Evolutionary conservation across 306 rosid genomes (phyloP), one percentile per base, ranked within the genome.

Genomic region (Lathyrus oleraceus): DNA sequence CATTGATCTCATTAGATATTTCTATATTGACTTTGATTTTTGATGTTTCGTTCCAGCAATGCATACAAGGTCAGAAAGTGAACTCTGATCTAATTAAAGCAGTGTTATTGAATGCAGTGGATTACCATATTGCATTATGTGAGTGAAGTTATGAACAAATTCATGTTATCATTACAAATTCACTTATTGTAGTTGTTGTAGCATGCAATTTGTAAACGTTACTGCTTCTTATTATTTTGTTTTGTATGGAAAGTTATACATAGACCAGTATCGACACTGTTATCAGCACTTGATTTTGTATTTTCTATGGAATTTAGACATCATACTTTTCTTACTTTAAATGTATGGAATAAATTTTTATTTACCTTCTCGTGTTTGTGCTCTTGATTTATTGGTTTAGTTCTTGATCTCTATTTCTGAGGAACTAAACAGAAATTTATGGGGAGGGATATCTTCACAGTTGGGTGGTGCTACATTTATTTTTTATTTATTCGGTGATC

Each of bases 31-130:
- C 78, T 69, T 61, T 53, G 10, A 15, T 61, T 17, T 13, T 75
- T 67, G 48, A 39, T 30, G 42, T 57, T 84, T 59, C 65, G 61
- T 40, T 36, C 23, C 91, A 89, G 96, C 96, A 89, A 85, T 86
- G 82, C 79, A 81, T 63, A 76, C 95, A 87, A 74, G 91, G 83
- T 15, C 86, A 82, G 35, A 84, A 85, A 59, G 78, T 83, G 17
- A 58, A 71, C 32, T 91, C 96, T 0, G 95, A 87, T 72, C 88
- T 86, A 54, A 86, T 92, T 8, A 89, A 87, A 71, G 88, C 90
- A n/a, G 86, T 80, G 20, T 87, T 92, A 52, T 61, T 87, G 89
- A 89, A 86, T 49, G 81, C 85, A 10, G 85, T 87, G 14, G 82
- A 82, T 71, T 82, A 77, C 72, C 87, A 83, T 78, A 40, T 53